Evolutionary conservation across 1,284 basidiomycete genomes (phyloP).

Genomic region (Puccinia triticina): DNA sequence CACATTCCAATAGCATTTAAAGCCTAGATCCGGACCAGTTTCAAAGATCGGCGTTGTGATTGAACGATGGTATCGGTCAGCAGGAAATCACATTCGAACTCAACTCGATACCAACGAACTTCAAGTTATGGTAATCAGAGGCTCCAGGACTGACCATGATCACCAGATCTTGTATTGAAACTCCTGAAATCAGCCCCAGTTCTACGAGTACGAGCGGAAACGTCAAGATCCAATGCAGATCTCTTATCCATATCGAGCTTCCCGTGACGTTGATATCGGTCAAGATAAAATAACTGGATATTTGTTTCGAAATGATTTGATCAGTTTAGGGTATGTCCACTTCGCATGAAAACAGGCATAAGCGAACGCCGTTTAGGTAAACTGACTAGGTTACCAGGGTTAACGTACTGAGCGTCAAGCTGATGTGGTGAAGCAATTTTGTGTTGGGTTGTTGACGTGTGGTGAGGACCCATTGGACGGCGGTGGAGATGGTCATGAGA

Average conservation of each 20-base stretch:
- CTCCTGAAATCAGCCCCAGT: slow-evolving; percentile 28
- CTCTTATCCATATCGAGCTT: slow-evolving; percentile 39
- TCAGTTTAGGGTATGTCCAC: neutral
- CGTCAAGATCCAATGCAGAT: slow-evolving; percentile 28
- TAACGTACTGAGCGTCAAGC: slow-evolving; percentile 29
- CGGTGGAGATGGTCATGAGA: slow-evolving; percentile 28
- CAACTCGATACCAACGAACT: neutral
- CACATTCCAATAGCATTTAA: slow-evolving; percentile 18
- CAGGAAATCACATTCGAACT: neutral
- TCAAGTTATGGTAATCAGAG: no score
- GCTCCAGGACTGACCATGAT: slow-evolving; percentile 14
- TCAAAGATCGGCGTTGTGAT: neutral
- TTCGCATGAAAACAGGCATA: neutral
- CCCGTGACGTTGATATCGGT: slow-evolving; percentile 28
- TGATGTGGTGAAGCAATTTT: slow-evolving; percentile 29
- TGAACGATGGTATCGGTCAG: neutral
- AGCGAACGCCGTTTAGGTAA: neutral
- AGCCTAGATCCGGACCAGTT: neutral
- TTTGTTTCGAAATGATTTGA: neutral
- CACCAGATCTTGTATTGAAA: slow-evolving; percentile 27
- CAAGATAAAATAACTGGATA: slow-evolving; percentile 21
- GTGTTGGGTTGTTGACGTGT: slow-evolving; percentile 28
- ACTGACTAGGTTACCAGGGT: slow-evolving; percentile 27
- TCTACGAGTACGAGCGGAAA: slow-evolving; percentile 19
- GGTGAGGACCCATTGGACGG: slow-evolving; percentile 24